Percentiles rank a stretch among this genome's conserved stretches.
Evolutionary conservation across 2,329 filamentous ascomycete genomes (phyloP).

Genomic region (Fulvia fulva): DNA sequence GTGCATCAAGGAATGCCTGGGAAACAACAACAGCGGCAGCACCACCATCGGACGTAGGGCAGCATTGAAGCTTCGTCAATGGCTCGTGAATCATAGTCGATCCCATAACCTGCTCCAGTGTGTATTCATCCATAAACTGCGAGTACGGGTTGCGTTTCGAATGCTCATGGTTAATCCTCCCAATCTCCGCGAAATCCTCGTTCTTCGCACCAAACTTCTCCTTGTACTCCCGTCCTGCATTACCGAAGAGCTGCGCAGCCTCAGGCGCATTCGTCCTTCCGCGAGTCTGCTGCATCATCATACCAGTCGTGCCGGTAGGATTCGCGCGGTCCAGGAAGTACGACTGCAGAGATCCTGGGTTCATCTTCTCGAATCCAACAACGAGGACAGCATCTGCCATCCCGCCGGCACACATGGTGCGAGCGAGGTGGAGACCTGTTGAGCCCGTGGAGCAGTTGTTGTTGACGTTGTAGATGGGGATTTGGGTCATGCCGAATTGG

Average conservation of each 20-base stretch:
- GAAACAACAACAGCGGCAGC: conserved; percentile 87
- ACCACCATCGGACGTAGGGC: conserved; percentile 88
- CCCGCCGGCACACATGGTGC: conserved; percentile 73
- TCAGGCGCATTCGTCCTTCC: conserved; percentile 25
- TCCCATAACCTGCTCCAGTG: conserved; percentile 73
- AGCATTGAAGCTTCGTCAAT: conserved; percentile 97
- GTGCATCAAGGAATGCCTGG: conserved; percentile 78
- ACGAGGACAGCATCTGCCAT: conserved; percentile 67
- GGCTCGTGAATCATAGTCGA: conserved; percentile 77
- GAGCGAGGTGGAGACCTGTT: conserved; percentile 79
- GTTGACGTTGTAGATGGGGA: conserved; percentile 97
- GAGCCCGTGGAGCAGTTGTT: conserved; percentile 98
- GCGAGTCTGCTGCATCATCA: conserved; percentile 62
- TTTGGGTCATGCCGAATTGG: conserved; percentile 95
- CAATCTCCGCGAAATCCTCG: conserved; percentile 93
- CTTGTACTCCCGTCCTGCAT: conserved; percentile 90
- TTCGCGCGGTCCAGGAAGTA: conserved; percentile 83
- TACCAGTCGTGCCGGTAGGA: conserved; percentile 66
- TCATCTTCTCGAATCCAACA: conserved; percentile 98
- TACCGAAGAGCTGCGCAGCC: conserved; percentile 77
- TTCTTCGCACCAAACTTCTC: conserved; percentile 80
- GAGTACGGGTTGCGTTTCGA: conserved; percentile 91
- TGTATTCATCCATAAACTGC: conserved; percentile 94
- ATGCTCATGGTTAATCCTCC: conserved; percentile 87
- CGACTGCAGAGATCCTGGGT: conserved; percentile 75